These are phyloP conservation scores for Globisporangium viniferum DNA, from an alignment of 352 stramenopile species.

Conservation along the genomic window DNA sequence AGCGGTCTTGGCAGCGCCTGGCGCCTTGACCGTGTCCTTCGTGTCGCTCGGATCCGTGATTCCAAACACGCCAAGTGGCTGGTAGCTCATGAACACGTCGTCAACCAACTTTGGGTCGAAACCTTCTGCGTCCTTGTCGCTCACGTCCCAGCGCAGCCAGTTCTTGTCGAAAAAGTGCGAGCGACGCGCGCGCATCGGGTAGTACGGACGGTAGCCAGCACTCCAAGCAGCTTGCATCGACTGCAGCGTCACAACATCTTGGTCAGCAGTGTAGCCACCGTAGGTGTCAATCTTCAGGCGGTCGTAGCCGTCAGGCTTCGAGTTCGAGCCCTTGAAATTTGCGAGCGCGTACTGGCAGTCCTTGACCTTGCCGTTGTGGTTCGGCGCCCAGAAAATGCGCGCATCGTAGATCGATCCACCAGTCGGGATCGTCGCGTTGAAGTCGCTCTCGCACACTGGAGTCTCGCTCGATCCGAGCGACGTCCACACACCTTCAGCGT, in stretches of 20 bases:
- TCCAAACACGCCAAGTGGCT: conserved; percentile 50
- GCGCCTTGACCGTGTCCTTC: conserved; percentile 23
- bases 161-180: conserved; percentile 70
- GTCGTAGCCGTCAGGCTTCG: conserved; percentile 26
- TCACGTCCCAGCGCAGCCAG: conserved; percentile 58
- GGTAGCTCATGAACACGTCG: conserved; percentile 47
- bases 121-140: conserved; percentile 28
- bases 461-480: conserved; percentile 21
- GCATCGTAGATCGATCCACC: conserved; percentile 33
- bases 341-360: conserved; percentile 61
- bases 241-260: conserved; percentile 41
- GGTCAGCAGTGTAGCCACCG: conserved; percentile 26
- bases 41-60: conserved; percentile 27
- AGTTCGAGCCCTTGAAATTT: conserved; percentile 41
- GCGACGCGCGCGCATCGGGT: conserved; percentile 49
- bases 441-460: conserved; percentile 22
- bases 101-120: conserved; percentile 36
- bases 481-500: conserved; percentile 15
- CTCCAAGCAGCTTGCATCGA: conserved; percentile 43
- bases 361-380: conserved; percentile 42
- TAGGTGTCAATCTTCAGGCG: conserved; percentile 27
- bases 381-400: conserved; percentile 55
- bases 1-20: conserved; percentile 17
- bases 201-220: conserved; percentile 63
- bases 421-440: conserved; percentile 27